These are phyloP conservation scores for Wickerhamomyces xylosicus DNA, from an alignment of 805 yeast genomes.

Conservation along the genomic window DNA sequence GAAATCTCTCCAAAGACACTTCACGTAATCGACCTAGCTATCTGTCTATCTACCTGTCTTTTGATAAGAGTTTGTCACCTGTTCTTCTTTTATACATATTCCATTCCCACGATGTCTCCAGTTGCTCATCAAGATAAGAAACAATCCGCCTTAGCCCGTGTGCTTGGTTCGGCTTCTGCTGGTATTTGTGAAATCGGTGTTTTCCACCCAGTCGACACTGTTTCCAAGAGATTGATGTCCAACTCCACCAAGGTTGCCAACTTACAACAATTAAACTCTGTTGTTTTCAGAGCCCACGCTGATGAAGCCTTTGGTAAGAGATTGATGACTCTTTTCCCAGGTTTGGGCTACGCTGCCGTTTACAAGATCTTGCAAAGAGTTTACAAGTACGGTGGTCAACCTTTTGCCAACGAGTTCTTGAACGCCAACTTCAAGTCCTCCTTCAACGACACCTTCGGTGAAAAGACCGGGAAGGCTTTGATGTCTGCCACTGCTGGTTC, in stretches of 20 bases:
- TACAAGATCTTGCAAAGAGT: conserved; percentile 95
- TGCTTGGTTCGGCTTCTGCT: conserved; percentile 94
- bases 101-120: conserved; percentile 11
- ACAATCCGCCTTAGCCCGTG: conserved; percentile 83
- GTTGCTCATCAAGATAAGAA: conserved; percentile 48
- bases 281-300: conserved; percentile 80
- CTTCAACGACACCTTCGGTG: conserved; percentile 75
- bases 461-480: conserved; percentile 94
- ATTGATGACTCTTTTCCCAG: conserved; percentile 84
- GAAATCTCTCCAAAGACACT: too few relatives aligned
- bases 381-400: conserved; percentile 98
- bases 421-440: conserved; percentile 58
- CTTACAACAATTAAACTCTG: conserved; percentile 62
- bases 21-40: too few relatives aligned
- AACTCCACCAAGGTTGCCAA: conserved; percentile 62
- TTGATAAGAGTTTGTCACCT: too few relatives aligned
- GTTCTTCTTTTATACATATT: too few relatives aligned
- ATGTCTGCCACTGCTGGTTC: conserved; percentile 97
- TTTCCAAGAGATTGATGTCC: conserved; percentile 90
- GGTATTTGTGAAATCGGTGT: conserved; percentile 95
- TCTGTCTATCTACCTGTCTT: too few relatives aligned
- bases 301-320: conserved; percentile 59
- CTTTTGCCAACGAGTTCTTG: conserved; percentile 91
- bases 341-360: conserved; percentile 96
- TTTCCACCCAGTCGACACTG: conserved; percentile 98